These are phyloP conservation scores for Aspergillus baeticus DNA, from an alignment of 495 filamentous ascomycete species.

Conservation along the genomic window DNA sequence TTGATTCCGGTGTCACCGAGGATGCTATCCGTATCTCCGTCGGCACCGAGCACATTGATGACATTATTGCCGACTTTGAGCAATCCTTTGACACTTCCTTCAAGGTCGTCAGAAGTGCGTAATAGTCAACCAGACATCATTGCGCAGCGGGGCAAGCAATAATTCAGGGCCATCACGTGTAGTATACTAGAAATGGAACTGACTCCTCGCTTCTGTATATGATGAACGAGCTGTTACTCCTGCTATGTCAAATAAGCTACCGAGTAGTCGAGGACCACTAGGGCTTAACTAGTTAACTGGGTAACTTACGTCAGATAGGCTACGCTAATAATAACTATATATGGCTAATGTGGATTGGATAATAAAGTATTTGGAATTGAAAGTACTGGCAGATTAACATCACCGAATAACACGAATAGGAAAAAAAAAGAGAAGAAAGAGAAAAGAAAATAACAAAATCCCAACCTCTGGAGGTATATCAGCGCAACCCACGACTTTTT, in stretches of 20 bases:
- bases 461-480: background rate
- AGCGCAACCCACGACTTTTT: background rate
- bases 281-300: no score
- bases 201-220: no score
- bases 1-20: constrained; percentile 80
- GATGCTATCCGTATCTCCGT: constrained; percentile 96
- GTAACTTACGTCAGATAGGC: no score
- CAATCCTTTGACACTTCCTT: constrained; percentile 72
- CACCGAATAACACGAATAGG: background rate
- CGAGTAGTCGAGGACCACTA: no score
- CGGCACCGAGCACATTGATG: constrained; percentile 95
- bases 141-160: no score
- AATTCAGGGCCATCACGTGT: no score
- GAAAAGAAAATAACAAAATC: background rate
- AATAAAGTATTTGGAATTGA: no score
- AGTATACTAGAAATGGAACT: no score
- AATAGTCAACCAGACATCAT: background rate
- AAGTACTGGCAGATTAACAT: background rate
- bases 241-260: no score
- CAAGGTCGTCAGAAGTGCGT: background rate
- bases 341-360: no score
- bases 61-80: constrained; percentile 95
- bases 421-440: background rate
- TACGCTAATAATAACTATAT: no score
- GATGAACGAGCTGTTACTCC: no score